Evolutionary conservation across 768 basidiomycete species (phyloP), one percentile per base, ranked within the genome.

Genomic region (Boletus sp.): DNA sequence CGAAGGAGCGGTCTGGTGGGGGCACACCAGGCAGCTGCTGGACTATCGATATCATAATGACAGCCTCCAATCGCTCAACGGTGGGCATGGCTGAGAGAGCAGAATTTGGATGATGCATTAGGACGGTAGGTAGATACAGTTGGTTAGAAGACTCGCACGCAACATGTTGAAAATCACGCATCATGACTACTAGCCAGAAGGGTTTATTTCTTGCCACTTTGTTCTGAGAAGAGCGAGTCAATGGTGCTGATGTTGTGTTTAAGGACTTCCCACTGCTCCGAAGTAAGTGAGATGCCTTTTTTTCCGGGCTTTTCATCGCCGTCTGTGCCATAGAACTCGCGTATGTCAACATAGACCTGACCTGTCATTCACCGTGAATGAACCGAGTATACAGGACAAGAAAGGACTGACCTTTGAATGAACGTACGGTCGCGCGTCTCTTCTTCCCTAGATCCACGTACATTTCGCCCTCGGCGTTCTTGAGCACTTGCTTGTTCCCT

Each of bases 221-320:
- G 52, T 32, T 69, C 65, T 35, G 62, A 72, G 50, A 88, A 74
- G 28, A 86, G 70, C 5, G 75, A 64, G 65, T 90, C 86, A 52
- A 91, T 78, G n/a, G 66, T 70, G 10, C 64, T 62, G 1, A 71
- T 60, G 39, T 73, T 71, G 15, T 67, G 68, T 65, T 81, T 86
- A 52, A 91, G 72, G 11, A 67, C 63, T 45, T 84, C 73, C 87
- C 87, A 89, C 82, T 89, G 89, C 18, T 91, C 89, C 3, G 74
- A 47, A 14, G 74, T 69, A 29, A 93, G 75, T 0, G 86, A 80
- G 50, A 92, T 88, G 9, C 90, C 91, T 64, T 92, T 93, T 71
- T 90, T 92, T 0, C 89, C 89, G 0, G 91, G 90, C 59, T 87
- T 90, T 60, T 82, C 78, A 4, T 85, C 83, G 6, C 85, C 83